These are phyloP conservation scores for Apiotrichum porosum DNA, from an alignment of 1,284 basidiomycete species.

Conservation along the genomic window DNA sequence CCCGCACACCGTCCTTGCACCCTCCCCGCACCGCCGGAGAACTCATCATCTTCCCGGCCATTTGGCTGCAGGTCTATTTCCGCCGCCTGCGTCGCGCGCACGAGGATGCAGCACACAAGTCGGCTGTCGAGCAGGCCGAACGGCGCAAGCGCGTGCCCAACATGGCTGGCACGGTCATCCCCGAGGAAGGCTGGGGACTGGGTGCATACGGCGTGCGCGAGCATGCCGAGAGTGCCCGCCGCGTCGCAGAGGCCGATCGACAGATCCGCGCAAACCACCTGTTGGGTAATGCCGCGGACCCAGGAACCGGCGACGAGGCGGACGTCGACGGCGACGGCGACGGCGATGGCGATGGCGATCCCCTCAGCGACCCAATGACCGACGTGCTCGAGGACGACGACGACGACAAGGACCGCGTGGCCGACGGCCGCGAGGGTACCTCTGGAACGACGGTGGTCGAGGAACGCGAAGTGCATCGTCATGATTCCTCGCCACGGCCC, in stretches of 20 bases:
- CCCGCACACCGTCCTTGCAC: slow-evolving; percentile 41
- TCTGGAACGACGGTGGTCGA: no score
- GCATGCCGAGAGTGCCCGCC: slow-evolving; percentile 43
- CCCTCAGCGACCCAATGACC: no score
- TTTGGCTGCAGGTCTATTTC: slow-evolving; percentile 41
- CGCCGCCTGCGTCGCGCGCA: slow-evolving; percentile 44
- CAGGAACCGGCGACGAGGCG: slow-evolving; percentile 56
- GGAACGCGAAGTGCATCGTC: no score
- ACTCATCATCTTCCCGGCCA: slow-evolving; percentile 40
- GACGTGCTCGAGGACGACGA: neutral
- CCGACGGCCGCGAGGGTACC: no score
- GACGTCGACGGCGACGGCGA: neutral
- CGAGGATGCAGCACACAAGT: slow-evolving; percentile 42
- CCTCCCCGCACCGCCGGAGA: slow-evolving; percentile 32
- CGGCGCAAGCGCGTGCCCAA: slow-evolving; percentile 35
- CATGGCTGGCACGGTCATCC: slow-evolving; percentile 23
- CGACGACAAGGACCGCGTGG: no score
- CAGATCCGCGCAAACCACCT: slow-evolving; percentile 29
- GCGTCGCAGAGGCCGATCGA: slow-evolving; percentile 37
- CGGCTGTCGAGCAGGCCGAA: slow-evolving; percentile 41
- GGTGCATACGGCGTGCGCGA: slow-evolving; percentile 63
- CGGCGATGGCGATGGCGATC: neutral
- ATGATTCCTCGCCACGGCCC: no score
- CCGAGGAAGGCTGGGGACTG: slow-evolving; percentile 57
- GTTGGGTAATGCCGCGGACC: slow-evolving; percentile 39